Evolutionary conservation across 1,284 basidiomycete genomes (phyloP).

Genomic region (Hypsizygus ulmarius): DNA sequence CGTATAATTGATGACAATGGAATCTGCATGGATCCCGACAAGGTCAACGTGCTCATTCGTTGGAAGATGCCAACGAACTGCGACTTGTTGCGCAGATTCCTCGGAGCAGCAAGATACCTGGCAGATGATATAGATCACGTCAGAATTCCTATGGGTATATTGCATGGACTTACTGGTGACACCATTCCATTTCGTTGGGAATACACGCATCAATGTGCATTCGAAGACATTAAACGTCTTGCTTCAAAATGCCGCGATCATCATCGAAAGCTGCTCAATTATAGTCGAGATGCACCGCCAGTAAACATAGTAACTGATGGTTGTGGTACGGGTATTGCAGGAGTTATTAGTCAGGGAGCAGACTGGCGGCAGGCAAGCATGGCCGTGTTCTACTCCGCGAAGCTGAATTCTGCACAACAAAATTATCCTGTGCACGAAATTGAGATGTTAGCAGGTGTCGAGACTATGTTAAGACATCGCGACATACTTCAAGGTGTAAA

Average conservation of each 20-base stretch:
- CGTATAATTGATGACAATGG: constrained; percentile 32
- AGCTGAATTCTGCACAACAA: constrained; percentile 35
- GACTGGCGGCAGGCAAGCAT: constrained; percentile 26
- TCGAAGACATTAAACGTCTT: constrained; percentile 32
- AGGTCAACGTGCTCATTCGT: not conserved
- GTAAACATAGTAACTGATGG: constrained; percentile 32
- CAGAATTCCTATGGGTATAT: constrained; percentile 29
- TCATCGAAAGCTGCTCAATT: constrained; percentile 24
- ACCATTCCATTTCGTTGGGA: constrained; percentile 27
- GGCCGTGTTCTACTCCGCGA: constrained; percentile 35
- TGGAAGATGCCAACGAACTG: constrained; percentile 9
- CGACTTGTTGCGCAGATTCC: constrained; percentile 3
- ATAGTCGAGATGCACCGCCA: constrained; percentile 16
- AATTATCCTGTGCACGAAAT: constrained; percentile 37
- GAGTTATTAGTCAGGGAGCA: constrained; percentile 28
- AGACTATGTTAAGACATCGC: constrained; percentile 30
- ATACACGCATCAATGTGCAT: constrained; percentile 30
- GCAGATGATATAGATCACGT: constrained; percentile 27
- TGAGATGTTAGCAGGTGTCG: constrained; percentile 34
- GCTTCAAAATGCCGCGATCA: constrained; percentile 19
- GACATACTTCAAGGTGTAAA: constrained; percentile 28
- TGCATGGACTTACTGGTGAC: constrained; percentile 18
- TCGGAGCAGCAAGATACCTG: constrained; percentile 11
- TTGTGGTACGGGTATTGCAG: constrained; percentile 24
- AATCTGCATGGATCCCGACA: constrained; percentile 34